Base-by-base conservation (phyloP, 1,284 basidiomycete species). In the Jaminaea rosea region DNA sequence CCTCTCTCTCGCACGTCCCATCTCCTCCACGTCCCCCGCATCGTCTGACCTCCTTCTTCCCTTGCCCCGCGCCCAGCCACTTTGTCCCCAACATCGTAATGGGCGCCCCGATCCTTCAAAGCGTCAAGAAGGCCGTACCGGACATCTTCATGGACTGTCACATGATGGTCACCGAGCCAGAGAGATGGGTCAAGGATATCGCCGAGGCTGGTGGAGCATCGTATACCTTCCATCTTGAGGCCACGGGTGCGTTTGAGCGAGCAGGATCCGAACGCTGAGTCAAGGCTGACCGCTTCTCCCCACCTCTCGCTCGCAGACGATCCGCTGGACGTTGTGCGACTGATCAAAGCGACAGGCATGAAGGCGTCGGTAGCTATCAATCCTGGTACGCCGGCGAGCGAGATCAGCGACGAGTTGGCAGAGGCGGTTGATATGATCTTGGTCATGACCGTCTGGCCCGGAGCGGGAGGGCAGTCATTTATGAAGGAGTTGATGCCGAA, bases 121-220 rank as follows among this genome's bases (percentile, higher is more conserved):
- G 84, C 60, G 86, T 99, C n/a, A 79, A 82, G 50, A 91, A 92
- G 76, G 83, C 84, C 44, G 82, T 97, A 19, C 91, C 92, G 4
- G 86, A 84, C 52, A 93, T 96, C 63, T 98, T 92, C 78, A 98
- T 99, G 93, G 94, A 99, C 76, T 97, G 39, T 77, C 94, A 99
- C 77, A 98, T 98, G 94, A 99, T 99, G 94, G 94, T 99, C 15
- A 77, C 91, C 0, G 80, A 97, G 57, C 94, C 94, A 2, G 86
- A 87, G 66, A 84, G 86, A 86, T 98, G 94, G 94, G 88, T 99
- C 32, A 80, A 90, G 62, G 91, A 93, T 69, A 87, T 98, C 56
- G 90, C 93, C 19, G 84, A 88, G 62, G 94, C 94, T 13, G 94
- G 94, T 29, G 94, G 94, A 42, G 81, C 87, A 24, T 81, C 90